phyloP scores from a whole-genome alignment of 352 stramenopile species.

The Globisporangium viniferum region DNA sequence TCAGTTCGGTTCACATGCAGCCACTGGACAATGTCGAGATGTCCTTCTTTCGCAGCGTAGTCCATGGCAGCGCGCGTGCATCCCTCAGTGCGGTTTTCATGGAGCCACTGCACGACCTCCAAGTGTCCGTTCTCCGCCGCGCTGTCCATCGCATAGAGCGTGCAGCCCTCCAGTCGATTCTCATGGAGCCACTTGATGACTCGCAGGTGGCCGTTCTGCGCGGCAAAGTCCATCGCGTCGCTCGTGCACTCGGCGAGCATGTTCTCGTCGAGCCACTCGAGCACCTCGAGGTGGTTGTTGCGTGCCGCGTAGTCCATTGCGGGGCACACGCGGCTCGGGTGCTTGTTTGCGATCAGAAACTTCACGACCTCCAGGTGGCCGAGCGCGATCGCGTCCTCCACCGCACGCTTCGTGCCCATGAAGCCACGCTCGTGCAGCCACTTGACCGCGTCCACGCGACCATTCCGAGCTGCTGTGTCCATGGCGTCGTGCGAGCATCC shows the following conservation, averaged over 20 bases:
- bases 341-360: slow-evolving; percentile 1
- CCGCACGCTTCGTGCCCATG: slow-evolving; percentile 1
- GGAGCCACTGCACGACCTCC: slow-evolving; percentile 4
- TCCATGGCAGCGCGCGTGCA: slow-evolving; percentile 9
- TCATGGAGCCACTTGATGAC: slow-evolving; percentile 58
- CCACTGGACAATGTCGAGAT: slow-evolving; percentile 9
- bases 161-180: slow-evolving; percentile 26
- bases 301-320: slow-evolving; percentile 14
- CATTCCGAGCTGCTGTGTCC: slow-evolving; percentile 1
- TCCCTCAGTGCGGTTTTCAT: slow-evolving; percentile 1
- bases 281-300: slow-evolving; percentile 9
- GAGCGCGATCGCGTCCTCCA: slow-evolving; percentile 7
- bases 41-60: slow-evolving; percentile 1
- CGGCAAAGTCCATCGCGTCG: slow-evolving; percentile 15
- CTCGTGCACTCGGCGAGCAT: slow-evolving; percentile 10
- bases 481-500: slow-evolving; percentile 4
- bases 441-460: neutral
- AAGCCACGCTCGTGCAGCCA: slow-evolving; percentile 6
- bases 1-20: slow-evolving; percentile 1
- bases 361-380: slow-evolving; percentile 6
- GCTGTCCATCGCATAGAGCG: slow-evolving; percentile 10
- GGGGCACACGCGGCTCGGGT: slow-evolving; percentile 8
- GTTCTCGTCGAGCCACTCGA: slow-evolving; percentile 11
- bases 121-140: slow-evolving; percentile 3
- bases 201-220: slow-evolving; percentile 37